These are phyloP conservation scores for Penicillium palitans DNA, from an alignment of 2,329 filamentous ascomycete genomes.

Conservation along the genomic window DNA sequence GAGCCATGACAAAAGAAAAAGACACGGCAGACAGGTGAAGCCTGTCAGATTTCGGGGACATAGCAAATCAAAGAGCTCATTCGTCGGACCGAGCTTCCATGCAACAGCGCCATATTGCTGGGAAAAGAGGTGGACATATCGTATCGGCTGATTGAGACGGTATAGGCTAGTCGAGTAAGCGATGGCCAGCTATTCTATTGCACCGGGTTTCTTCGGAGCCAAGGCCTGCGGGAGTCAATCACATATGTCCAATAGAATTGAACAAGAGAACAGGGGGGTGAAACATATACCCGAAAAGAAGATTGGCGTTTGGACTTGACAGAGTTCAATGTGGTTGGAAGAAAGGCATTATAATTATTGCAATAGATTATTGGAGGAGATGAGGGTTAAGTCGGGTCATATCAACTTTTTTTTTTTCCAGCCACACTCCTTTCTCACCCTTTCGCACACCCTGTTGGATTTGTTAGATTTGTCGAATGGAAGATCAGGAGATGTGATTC, in stretches of 20 bases:
- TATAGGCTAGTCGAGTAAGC: slow-evolving; percentile 16
- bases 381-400: background rate
- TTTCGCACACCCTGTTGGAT: too few relatives aligned
- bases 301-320: slow-evolving; percentile 10
- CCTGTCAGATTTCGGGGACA: slow-evolving; percentile 17
- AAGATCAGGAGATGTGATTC: slow-evolving; percentile 4
- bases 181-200: slow-evolving; percentile 6
- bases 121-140: background rate
- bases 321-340: background rate
- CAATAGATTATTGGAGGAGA: background rate
- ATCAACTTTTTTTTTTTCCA: background rate
- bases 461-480: background rate
- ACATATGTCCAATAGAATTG: slow-evolving; percentile 9
- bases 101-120: slow-evolving; percentile 9
- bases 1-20: background rate
- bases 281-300: slow-evolving; percentile 8
- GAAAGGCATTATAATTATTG: background rate
- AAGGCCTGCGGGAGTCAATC: slow-evolving; percentile 19
- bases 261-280: slow-evolving; percentile 8
- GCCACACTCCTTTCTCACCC: background rate
- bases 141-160: slow-evolving; percentile 12
- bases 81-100: slow-evolving; percentile 12
- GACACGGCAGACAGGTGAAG: slow-evolving; percentile 9
- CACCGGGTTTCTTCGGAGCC: slow-evolving; percentile 14
- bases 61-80: slow-evolving; percentile 12